Base-by-base conservation (phyloP, 1,284 basidiomycete genomes). In the Porodaedalea pini region DNA sequence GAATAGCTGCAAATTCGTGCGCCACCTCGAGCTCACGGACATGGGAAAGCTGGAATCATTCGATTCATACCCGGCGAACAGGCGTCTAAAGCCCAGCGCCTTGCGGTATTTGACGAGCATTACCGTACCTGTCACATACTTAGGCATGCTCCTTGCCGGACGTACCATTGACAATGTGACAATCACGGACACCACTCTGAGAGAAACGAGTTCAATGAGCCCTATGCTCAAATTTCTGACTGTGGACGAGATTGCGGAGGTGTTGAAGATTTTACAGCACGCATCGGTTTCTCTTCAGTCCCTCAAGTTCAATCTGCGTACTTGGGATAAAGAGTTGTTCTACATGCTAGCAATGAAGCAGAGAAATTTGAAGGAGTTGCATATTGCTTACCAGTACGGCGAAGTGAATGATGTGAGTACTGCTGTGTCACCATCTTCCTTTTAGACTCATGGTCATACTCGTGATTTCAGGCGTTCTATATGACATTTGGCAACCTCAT, bases 311-410 rank as follows among this genome's bases (percentile, higher is more conserved):
- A 59, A 59, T 32, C 25, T 62, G 37, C 50, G 29, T 7, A 36
- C 29, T 4, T 62, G 58, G 57, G 60, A 62, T 23, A 59, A 56
- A 39, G 60, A 62, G 37, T 29, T 59, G 27, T 55, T 62, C 17
- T 62, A 62, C 45, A 62, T 62, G 60, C 50, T 62, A 6, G 47
- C 51, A 13, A 45, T 31, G 15, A 49, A 40, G 44, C 50, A 54
- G 27, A 34, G 57, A 2, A 53, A 51, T 31, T 23, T 59, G 6
- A 52, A 27, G 57, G 60, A 59, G 37, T 23, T 62, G n/a, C 44
- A 52, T 41, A 49, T 62, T 27, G 51, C 40, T 41, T 62, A 56
- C 41, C 49, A 54, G 25, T 41, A 41, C 21, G 60, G 54, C 1
- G 50, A 41, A 29, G 40, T 45, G 4, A 43, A 44, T 25, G 59